Percentiles rank a stretch among this genome's conserved stretches.
These are phyloP conservation scores for Dothideomycetes sp. DNA, from an alignment of 2,329 filamentous ascomycete genomes.

Conservation along the genomic window DNA sequence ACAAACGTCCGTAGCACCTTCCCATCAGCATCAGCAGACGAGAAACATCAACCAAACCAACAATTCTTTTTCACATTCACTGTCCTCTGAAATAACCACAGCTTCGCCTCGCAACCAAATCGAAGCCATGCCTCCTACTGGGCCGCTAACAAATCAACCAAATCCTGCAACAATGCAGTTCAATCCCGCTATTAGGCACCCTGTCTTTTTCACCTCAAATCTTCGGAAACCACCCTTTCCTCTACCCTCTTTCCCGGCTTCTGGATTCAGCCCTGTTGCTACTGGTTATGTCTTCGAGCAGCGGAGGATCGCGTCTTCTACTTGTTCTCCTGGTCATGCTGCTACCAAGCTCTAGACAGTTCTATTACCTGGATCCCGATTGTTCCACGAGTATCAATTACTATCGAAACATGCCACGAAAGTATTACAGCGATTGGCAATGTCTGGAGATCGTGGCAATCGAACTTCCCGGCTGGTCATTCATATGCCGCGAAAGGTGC, in stretches of 20 bases:
- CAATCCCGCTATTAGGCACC: slow-evolving; percentile 53
- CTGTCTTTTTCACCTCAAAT: slow-evolving; percentile 63
- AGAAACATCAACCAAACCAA: slow-evolving; percentile 16
- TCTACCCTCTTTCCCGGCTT: slow-evolving; percentile 23
- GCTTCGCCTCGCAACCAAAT: slow-evolving; percentile 36
- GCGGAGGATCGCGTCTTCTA: neutral
- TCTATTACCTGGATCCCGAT: too few relatives aligned
- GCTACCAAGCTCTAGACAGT: neutral
- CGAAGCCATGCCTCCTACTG: slow-evolving; percentile 34
- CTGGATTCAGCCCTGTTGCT: slow-evolving; percentile 31
- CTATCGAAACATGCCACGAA: too few relatives aligned
- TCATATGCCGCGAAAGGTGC: too few relatives aligned
- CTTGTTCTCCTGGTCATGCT: neutral
- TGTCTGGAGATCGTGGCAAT: too few relatives aligned
- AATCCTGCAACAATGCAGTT: slow-evolving; percentile 20
- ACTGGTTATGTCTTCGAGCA: slow-evolving; percentile 28
- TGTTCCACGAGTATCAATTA: too few relatives aligned
- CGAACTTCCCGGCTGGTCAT: too few relatives aligned
- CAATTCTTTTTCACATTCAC: slow-evolving; percentile 10
- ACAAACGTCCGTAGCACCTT: slow-evolving; percentile 10
- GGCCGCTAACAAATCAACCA: slow-evolving; percentile 1
- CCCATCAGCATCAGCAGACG: slow-evolving; percentile 22
- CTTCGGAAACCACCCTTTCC: slow-evolving; percentile 45
- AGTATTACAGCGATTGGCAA: too few relatives aligned
- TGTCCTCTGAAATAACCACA: slow-evolving; percentile 5